Conservation (phyloP, 768 basidiomycete genomes). For the Termitomyces sp. region DNA sequence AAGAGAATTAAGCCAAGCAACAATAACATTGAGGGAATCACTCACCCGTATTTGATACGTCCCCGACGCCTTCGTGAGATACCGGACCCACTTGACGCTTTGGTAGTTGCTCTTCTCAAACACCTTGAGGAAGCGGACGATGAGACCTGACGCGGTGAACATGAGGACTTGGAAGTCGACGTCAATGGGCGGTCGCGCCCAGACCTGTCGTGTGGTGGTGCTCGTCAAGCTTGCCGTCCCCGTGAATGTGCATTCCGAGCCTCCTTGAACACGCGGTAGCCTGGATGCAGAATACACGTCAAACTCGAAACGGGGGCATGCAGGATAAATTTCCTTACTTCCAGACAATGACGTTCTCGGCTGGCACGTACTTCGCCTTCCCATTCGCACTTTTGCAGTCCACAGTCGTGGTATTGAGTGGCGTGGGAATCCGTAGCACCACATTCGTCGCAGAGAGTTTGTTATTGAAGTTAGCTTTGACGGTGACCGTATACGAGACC, state of each 20-base stretch:
- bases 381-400: constrained; percentile 90
- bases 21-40: constrained; percentile 12
- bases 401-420: constrained; percentile 88
- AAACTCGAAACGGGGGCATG: not conserved
- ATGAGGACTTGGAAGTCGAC: constrained; percentile 99
- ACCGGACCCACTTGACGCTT: constrained; percentile 94
- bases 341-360: constrained; percentile 96
- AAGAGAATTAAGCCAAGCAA: not conserved
- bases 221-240: constrained; percentile 82
- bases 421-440: constrained; percentile 92
- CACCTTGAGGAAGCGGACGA: constrained; percentile 96
- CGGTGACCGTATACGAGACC: constrained; percentile 86
- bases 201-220: constrained; percentile 91
- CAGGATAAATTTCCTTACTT: constrained; percentile 64
- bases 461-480: constrained; percentile 86
- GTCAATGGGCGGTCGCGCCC: constrained; percentile 97
- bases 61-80: constrained; percentile 91
- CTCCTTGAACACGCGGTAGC: constrained; percentile 89
- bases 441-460: constrained; percentile 94
- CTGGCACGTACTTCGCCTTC: constrained; percentile 97
- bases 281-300: constrained; percentile 38
- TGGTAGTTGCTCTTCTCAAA: constrained; percentile 96
- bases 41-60: constrained; percentile 92
- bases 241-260: constrained; percentile 83
- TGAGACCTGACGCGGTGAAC: constrained; percentile 95